Evolutionary conservation across 2,329 filamentous ascomycete genomes (phyloP).

Genomic region (Colletotrichum spaethianum): DNA sequence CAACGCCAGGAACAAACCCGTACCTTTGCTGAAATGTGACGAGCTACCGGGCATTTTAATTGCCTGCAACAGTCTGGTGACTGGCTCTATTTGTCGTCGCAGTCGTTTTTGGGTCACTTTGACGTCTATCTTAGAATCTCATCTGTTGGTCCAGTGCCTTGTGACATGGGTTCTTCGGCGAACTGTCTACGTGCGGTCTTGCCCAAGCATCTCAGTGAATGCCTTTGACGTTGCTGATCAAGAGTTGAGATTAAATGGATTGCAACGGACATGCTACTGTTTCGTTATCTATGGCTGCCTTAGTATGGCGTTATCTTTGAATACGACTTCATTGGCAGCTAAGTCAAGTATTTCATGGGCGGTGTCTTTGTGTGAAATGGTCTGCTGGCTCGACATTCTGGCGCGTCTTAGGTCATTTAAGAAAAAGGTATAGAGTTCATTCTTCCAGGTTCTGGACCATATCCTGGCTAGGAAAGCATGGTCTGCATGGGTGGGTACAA

Average conservation of each 20-base stretch:
- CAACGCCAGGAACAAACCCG: not conserved
- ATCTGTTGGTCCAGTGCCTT: conserved; percentile 40
- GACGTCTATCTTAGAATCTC: conserved; percentile 48
- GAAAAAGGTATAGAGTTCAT: not conserved
- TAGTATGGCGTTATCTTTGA: not conserved
- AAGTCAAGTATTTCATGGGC: conserved; percentile 36
- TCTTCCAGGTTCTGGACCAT: not conserved
- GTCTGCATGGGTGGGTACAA: not conserved
- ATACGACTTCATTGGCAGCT: not conserved
- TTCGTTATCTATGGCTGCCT: not conserved
- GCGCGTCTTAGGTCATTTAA: not conserved
- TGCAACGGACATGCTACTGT: not conserved
- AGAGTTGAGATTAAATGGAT: conserved; percentile 7
- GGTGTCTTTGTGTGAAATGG: not conserved
- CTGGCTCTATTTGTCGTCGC: conserved; percentile 46
- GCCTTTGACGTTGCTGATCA: conserved; percentile 25
- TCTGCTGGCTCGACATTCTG: not conserved
- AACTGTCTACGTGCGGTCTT: conserved; percentile 24
- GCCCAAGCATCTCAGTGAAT: conserved; percentile 23
- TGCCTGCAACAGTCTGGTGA: conserved; percentile 50
- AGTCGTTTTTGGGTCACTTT: conserved; percentile 46
- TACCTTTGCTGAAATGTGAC: conserved; percentile 43
- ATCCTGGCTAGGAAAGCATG: not conserved
- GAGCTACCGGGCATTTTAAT: conserved; percentile 48
- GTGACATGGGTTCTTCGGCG: not conserved